Percentiles rank a stretch among this genome's conserved stretches.
These are phyloP conservation scores for Domatiomyces globalis DNA, from an alignment of 2,329 filamentous ascomycete genomes.

Conservation along the genomic window DNA sequence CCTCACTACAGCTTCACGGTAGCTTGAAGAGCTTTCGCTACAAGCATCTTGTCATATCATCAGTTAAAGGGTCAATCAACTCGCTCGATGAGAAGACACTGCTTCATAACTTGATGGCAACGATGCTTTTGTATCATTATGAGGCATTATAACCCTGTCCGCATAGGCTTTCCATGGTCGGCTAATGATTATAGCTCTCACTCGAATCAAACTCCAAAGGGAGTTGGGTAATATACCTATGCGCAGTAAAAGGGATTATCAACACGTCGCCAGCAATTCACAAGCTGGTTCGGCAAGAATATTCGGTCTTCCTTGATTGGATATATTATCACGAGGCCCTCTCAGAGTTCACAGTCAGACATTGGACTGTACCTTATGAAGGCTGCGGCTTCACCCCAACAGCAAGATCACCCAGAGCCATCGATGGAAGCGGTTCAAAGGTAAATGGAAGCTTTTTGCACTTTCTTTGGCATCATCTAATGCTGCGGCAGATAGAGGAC, in stretches of 20 bases:
- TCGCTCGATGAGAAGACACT: conserved; percentile 13
- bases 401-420: conserved; percentile 6
- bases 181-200: conserved; percentile 9
- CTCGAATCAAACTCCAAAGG: conserved; percentile 10
- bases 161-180: conserved; percentile 1
- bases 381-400: conserved; percentile 6
- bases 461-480: conserved; percentile 4
- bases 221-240: conserved; percentile 10
- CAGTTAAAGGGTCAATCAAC: conserved; percentile 10
- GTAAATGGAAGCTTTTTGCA: conserved; percentile 5
- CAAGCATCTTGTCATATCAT: conserved; percentile 9
- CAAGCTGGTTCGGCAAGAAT: conserved; percentile 11
- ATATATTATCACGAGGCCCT: conserved; percentile 12
- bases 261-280: conserved; percentile 7
- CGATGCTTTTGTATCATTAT: conserved; percentile 14
- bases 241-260: conserved; percentile 10
- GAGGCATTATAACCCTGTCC: conserved; percentile 4
- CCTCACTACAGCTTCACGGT: conserved; percentile 9
- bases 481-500: conserved; percentile 5
- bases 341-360: conserved; percentile 10
- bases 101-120: conserved; percentile 12
- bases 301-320: conserved; percentile 11
- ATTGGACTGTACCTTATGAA: conserved; percentile 11
- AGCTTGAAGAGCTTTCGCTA: conserved; percentile 9
- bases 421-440: conserved; percentile 4